Percentiles rank a stretch among this genome's conserved stretches.
Conservation (phyloP, 495 filamentous ascomycete genomes). For the Podospora sp. region DNA sequence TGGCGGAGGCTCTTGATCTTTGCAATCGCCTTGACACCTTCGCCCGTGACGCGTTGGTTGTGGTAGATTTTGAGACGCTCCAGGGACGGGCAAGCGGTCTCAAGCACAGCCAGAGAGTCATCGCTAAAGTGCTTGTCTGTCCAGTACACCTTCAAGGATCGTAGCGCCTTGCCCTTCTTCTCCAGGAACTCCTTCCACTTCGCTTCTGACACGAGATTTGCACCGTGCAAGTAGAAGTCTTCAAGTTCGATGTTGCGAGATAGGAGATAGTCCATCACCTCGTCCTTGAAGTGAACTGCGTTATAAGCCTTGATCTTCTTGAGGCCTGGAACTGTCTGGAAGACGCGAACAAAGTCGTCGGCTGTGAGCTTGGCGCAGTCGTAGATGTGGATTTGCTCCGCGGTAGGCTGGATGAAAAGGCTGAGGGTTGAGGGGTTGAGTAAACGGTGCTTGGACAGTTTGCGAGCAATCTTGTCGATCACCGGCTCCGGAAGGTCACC, state of each 20-base stretch:
- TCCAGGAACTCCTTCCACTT: slow-evolving; percentile 70
- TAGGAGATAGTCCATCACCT: slow-evolving; percentile 75
- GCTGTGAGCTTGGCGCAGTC: slow-evolving; percentile 75
- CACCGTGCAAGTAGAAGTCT: slow-evolving; percentile 68
- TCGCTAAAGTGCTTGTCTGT: slow-evolving; percentile 68
- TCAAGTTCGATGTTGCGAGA: slow-evolving; percentile 65
- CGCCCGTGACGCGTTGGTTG: slow-evolving; percentile 52
- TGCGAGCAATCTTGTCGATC: slow-evolving; percentile 74
- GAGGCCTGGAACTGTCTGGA: slow-evolving; percentile 70
- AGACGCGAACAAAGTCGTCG: slow-evolving; percentile 77
- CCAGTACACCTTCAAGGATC: slow-evolving; percentile 69
- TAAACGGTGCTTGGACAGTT: slow-evolving; percentile 76
- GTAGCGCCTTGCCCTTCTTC: slow-evolving; percentile 61
- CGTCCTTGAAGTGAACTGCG: slow-evolving; percentile 85
- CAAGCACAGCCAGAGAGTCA: slow-evolving; percentile 57
- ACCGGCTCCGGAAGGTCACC: slow-evolving; percentile 71
- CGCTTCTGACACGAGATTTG: slow-evolving; percentile 74
- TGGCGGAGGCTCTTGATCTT: slow-evolving; percentile 64
- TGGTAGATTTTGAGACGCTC: slow-evolving; percentile 70
- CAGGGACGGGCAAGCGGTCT: slow-evolving; percentile 61
- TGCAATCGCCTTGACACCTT: slow-evolving; percentile 56
- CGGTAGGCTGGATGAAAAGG: slow-evolving; percentile 73
- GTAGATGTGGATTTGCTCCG: slow-evolving; percentile 71
- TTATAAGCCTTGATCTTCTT: slow-evolving; percentile 72
- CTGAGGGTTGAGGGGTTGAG: slow-evolving; percentile 69